Conservation (phyloP, 2,329 filamentous ascomycete genomes). For the Ophiocordyceps unilateralis region DNA sequence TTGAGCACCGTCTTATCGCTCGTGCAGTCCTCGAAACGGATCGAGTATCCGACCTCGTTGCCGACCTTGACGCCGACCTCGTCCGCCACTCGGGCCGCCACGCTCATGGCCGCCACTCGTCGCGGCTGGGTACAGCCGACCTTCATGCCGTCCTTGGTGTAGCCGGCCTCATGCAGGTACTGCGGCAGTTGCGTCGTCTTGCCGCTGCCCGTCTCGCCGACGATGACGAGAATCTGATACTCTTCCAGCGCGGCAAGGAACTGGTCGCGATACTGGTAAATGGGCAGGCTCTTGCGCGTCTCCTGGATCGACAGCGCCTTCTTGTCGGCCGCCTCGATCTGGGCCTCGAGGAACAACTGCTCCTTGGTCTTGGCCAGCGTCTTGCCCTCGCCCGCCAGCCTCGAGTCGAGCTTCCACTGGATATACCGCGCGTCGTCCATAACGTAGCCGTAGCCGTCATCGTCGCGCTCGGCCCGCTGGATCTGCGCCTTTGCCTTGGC, state of each 20-base stretch:
- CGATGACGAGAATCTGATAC: conserved; percentile 77
- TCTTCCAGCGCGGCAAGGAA: conserved; percentile 75
- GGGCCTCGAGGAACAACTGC: conserved; percentile 59
- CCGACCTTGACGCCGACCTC: conserved; percentile 84
- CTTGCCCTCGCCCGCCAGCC: conserved; percentile 53
- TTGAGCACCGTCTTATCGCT: conserved; percentile 83
- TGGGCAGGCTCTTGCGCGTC: conserved; percentile 75
- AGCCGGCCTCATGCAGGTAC: conserved; percentile 82
- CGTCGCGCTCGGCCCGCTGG: conserved; percentile 51
- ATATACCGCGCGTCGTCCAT: conserved; percentile 82
- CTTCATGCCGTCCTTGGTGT: conserved; percentile 67
- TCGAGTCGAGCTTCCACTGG: conserved; percentile 63
- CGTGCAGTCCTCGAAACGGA: conserved; percentile 86
- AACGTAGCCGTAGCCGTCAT: conserved; percentile 82
- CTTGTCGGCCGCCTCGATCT: conserved; percentile 76
- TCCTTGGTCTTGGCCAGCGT: conserved; percentile 48
- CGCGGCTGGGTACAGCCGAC: conserved; percentile 89
- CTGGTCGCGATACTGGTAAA: conserved; percentile 73
- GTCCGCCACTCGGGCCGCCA: conserved; percentile 88
- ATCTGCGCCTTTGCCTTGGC: conserved; percentile 80
- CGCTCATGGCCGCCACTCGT: conserved; percentile 92
- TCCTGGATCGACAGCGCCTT: conserved; percentile 81
- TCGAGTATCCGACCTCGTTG: conserved; percentile 83
- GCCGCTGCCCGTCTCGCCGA: conserved; percentile 86
- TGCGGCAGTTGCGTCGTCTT: conserved; percentile 94